Evolutionary conservation across 2,329 filamentous ascomycete species (phyloP), one percentile per base, ranked within the genome.

Genomic region (Aspergillus fischeri): DNA sequence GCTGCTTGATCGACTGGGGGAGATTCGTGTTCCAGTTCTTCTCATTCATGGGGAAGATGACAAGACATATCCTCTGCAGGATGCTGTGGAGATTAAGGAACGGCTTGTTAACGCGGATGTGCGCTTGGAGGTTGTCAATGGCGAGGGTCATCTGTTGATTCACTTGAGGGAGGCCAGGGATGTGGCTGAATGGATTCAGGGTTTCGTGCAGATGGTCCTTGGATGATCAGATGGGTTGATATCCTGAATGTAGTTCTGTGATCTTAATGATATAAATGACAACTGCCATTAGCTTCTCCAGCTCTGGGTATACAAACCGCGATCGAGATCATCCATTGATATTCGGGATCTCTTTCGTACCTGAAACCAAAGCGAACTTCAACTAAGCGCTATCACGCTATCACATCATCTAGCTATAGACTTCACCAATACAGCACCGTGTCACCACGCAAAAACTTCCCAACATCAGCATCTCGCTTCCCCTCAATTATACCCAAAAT

Each of bases 381-480:
- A 29, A 29, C 28, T 29, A 11, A 29, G 28, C 28, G 3, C 9
- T 29, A 11, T 10, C 28, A 11, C 10, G 28, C 28, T 11, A 29
- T 10, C 4, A 1, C 11, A 11, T 10, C 28, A 29, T 11, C 10
- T 29, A 11, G 1, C 3, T 29, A 4, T 29, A 29, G 3, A 1
- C 1, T 29, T 44, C n/a, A 55, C 54, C 54, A 55, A 10, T 25
- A 20, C 35, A n/a, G 32, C 8, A 55, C 41, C 17, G 29, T 44
- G 21, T 52, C 54, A 11, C 35, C 52, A 49, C 52, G 54, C 21
- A 56, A n/a, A 38, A 56, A n/a, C 27, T 29, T 47, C 1, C 70
- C 70, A 14, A 61, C 67, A 56, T 74, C 69, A 1, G 27, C 62
- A 63, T 74, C 70, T 9, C 68, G 65, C 55, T 66, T 60, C 3